These are phyloP conservation scores for Talaromyces sp. DNA, from an alignment of 2,329 filamentous ascomycete genomes.

Conservation along the genomic window DNA sequence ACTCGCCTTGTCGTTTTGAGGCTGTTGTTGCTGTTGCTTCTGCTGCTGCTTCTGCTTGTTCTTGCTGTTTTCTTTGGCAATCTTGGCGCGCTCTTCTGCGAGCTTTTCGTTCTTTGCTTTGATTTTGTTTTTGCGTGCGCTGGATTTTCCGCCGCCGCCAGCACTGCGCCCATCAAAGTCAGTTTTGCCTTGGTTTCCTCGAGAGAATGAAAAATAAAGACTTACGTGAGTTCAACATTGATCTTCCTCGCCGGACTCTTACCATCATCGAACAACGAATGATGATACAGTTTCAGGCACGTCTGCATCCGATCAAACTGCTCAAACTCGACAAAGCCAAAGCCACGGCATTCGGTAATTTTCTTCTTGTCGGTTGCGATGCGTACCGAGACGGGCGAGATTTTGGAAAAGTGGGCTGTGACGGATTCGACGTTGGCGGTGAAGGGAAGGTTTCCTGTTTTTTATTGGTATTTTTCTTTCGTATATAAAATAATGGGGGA, in stretches of 20 bases:
- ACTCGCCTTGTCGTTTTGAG: conserved; percentile 22
- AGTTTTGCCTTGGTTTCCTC: not conserved
- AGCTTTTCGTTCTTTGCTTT: conserved; percentile 80
- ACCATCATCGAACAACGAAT: conserved; percentile 65
- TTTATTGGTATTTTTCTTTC: not conserved
- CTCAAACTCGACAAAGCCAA: conserved; percentile 85
- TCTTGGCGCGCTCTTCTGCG: conserved; percentile 59
- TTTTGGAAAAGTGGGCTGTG: conserved; percentile 68
- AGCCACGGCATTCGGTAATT: conserved; percentile 63
- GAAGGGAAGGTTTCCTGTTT: conserved; percentile 78
- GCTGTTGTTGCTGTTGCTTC: conserved; percentile 31
- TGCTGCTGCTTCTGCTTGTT: conserved; percentile 35
- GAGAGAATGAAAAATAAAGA: conserved; percentile 16
- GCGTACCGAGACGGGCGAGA: conserved; percentile 65
- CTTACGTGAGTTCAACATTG: conserved; percentile 85
- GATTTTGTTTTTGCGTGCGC: conserved; percentile 69
- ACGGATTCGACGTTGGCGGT: conserved; percentile 67
- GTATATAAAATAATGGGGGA: not conserved
- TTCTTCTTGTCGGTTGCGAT: conserved; percentile 64
- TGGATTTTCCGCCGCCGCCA: conserved; percentile 74
- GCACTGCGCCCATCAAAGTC: conserved; percentile 47
- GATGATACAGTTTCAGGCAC: conserved; percentile 84
- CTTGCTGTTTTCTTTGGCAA: conserved; percentile 41
- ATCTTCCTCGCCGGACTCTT: conserved; percentile 63
- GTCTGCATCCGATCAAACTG: conserved; percentile 87